phyloP scores from a whole-genome alignment of 2,329 filamentous ascomycete genomes.

The Aspergillus sp. region DNA sequence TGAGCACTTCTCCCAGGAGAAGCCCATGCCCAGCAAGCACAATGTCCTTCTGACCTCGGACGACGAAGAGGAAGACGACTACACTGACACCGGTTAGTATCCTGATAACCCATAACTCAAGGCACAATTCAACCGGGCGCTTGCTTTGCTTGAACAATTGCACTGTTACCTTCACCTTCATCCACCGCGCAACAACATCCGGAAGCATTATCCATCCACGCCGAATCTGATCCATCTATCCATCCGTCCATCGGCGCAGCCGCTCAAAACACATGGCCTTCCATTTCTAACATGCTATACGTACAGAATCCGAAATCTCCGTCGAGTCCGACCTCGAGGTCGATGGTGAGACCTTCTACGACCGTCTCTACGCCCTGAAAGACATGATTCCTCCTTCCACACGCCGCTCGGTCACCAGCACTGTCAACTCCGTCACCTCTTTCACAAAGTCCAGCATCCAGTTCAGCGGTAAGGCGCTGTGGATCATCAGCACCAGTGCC shows the following conservation, averaged over 20 bases:
- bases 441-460: conserved; percentile 50
- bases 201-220: conserved; percentile 7
- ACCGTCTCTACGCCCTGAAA: conserved; percentile 70
- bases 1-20: conserved; percentile 81
- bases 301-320: conserved; percentile 77
- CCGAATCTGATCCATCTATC: conserved; percentile 2
- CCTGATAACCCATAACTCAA: neutral
- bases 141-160: neutral
- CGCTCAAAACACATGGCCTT: neutral
- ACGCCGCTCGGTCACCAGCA: conserved; percentile 67
- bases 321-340: conserved; percentile 68
- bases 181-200: conserved; percentile 56
- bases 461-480: conserved; percentile 83
- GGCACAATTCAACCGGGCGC: neutral
- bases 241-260: neutral
- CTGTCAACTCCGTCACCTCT: conserved; percentile 49
- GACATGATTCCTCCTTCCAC: conserved; percentile 75
- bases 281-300: neutral
- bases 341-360: conserved; percentile 63
- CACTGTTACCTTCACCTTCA: neutral
- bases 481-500: conserved; percentile 86
- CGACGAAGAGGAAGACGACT: conserved; percentile 79
- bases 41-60: conserved; percentile 54
- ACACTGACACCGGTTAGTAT: conserved; percentile 81
- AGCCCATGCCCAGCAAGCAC: conserved; percentile 62